These are phyloP conservation scores for Solanum rostratum DNA, from an alignment of 257 asterid genomes.

Conservation along the genomic window DNA sequence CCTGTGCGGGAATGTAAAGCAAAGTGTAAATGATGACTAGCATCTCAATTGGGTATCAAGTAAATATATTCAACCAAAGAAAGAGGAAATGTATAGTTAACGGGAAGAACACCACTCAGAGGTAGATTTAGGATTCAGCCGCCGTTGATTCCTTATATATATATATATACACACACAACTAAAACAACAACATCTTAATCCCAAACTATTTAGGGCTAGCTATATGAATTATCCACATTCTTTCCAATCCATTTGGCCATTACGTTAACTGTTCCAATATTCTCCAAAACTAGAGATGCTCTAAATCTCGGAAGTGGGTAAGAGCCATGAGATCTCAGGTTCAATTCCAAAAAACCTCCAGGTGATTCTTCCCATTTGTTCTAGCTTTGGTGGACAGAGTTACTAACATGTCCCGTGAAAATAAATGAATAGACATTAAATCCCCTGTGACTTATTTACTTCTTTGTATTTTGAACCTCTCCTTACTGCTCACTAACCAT, in stretches of 20 bases:
- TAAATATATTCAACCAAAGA: not conserved
- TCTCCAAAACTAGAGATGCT: not conserved
- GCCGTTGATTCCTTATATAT: not conserved
- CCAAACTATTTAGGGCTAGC: not conserved
- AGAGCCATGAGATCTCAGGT: too few species aligned
- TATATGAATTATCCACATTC: not conserved
- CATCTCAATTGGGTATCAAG: not conserved
- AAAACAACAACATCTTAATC: not conserved
- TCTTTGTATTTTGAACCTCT: too few species aligned
- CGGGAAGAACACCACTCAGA: not conserved
- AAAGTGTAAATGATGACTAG: not conserved
- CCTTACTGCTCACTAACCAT: too few species aligned
- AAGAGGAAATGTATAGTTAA: not conserved
- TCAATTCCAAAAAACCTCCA: too few species aligned
- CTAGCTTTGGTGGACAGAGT: too few species aligned
- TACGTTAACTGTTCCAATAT: not conserved
- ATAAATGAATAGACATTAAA: too few species aligned
- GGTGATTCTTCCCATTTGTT: too few species aligned
- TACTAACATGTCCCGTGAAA: too few species aligned
- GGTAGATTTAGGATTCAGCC: not conserved
- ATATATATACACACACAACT: not conserved
- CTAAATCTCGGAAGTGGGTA: not conserved
- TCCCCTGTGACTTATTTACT: too few species aligned
- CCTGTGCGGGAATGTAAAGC: conserved; percentile 29
- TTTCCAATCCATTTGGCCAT: not conserved